A percentile compares a stretch with the other conserved stretches of the same genome.
Evolutionary conservation across 495 filamentous ascomycete species (phyloP).

Genomic region (Podospora tetraspora): DNA sequence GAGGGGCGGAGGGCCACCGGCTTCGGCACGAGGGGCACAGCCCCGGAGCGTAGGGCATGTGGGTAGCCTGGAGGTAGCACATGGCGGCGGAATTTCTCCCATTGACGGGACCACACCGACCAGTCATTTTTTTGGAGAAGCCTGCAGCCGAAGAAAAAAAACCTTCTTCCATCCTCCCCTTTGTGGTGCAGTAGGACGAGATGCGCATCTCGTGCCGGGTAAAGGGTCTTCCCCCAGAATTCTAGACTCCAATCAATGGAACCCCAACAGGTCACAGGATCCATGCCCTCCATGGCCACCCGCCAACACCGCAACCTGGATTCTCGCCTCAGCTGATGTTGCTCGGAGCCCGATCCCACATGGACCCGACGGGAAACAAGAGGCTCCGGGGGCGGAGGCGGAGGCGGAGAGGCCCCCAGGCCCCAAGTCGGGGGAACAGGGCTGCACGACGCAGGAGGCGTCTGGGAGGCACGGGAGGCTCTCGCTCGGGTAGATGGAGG

Average conservation of each 20-base stretch:
- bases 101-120: too few relatives aligned
- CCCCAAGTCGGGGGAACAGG: background rate
- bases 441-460: background rate
- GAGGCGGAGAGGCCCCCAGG: background rate
- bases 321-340: background rate
- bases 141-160: background rate
- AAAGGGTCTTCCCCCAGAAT: background rate
- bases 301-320: background rate
- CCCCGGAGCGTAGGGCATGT: background rate
- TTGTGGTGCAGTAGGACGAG: background rate
- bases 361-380: background rate
- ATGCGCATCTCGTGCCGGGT: background rate
- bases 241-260: background rate
- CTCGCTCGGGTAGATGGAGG: constrained; percentile 10
- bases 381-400: background rate
- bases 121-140: background rate
- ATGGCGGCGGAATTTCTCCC: too few relatives aligned
- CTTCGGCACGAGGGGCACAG: background rate
- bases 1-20: background rate
- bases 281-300: background rate
- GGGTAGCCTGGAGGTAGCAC: too few relatives aligned
- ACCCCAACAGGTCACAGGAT: background rate
- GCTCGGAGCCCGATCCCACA: background rate
- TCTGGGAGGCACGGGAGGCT: background rate
- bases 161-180: background rate